Evolutionary conservation across 2,329 filamentous ascomycete species (phyloP).

Genomic region (Pseudovirgaria hyperparasitica): DNA sequence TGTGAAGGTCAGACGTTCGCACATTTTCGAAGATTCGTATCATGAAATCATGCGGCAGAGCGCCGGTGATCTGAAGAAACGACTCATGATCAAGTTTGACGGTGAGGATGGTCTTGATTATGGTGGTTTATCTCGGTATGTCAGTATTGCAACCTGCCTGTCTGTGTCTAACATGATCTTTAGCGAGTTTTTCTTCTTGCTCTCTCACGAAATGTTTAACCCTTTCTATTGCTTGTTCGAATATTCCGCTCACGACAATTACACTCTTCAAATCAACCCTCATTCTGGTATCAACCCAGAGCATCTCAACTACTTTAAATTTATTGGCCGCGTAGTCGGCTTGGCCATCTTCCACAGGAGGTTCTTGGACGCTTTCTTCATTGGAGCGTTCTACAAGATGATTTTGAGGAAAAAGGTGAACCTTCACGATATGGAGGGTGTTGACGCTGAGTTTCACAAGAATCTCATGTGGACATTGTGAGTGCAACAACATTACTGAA

Average conservation of each 20-base stretch:
- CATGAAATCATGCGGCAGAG: slow-evolving; percentile 97
- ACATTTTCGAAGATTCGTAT: slow-evolving; percentile 98
- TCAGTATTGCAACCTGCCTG: slow-evolving; percentile 1
- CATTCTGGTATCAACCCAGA: slow-evolving; percentile 99
- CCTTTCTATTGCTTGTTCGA: slow-evolving; percentile 99
- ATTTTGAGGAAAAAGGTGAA: slow-evolving; percentile 85
- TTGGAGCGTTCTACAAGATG: slow-evolving; percentile 99
- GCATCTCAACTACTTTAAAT: slow-evolving; percentile 99
- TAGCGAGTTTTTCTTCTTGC: slow-evolving; percentile 97
- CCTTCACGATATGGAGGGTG: slow-evolving; percentile 94
- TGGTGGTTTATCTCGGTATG: slow-evolving; percentile 74
- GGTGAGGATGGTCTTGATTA: slow-evolving; percentile 97
- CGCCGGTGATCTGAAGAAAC: slow-evolving; percentile 91
- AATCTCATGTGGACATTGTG: slow-evolving; percentile 90
- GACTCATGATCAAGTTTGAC: slow-evolving; percentile 99
- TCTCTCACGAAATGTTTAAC: slow-evolving; percentile 99
- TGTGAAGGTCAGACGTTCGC: slow-evolving; percentile 89
- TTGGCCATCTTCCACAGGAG: slow-evolving; percentile 95
- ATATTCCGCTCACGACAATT: slow-evolving; percentile 99
- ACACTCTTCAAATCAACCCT: slow-evolving; percentile 98
- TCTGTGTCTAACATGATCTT: slow-evolving; percentile 14
- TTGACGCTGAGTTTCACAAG: slow-evolving; percentile 94
- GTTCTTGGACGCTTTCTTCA: slow-evolving; percentile 98
- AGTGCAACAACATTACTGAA: slow-evolving; percentile 13
- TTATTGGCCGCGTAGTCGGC: slow-evolving; percentile 94